Evolutionary conservation across 164 flowering plant genomes (phyloP).

Genomic region (Chloranthus sessilifolius): DNA sequence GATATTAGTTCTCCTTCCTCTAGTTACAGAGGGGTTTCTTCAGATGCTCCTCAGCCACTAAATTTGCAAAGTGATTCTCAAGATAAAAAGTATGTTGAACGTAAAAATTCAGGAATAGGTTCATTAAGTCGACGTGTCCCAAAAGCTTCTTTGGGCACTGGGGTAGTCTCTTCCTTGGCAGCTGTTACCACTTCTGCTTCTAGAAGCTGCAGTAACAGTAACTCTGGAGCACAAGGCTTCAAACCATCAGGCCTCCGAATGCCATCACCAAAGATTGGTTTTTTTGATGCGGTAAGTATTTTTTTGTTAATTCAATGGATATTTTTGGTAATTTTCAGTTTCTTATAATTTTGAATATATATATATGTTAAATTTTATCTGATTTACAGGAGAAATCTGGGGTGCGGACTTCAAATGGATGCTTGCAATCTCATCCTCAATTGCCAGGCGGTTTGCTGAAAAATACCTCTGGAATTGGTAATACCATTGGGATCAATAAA

Average conservation of each 20-base stretch:
- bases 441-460: slow-evolving; percentile 14
- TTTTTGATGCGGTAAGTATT: slow-evolving; percentile 95
- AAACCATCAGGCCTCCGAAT: slow-evolving; percentile 81
- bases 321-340: too few species aligned
- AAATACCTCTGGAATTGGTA: slow-evolving; percentile 16
- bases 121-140: slow-evolving; percentile 12
- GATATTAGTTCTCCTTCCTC: slow-evolving; percentile 18
- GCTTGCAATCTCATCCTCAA: slow-evolving; percentile 24
- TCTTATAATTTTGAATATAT: neutral
- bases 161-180: slow-evolving; percentile 22
- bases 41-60: slow-evolving; percentile 12
- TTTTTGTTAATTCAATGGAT: too few species aligned
- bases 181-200: slow-evolving; percentile 15
- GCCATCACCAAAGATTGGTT: slow-evolving; percentile 94
- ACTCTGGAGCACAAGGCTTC: slow-evolving; percentile 1
- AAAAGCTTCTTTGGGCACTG: slow-evolving; percentile 19
- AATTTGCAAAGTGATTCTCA: slow-evolving; percentile 14
- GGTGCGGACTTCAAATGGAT: slow-evolving; percentile 24
- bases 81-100: slow-evolving; percentile 2
- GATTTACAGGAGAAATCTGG: slow-evolving; percentile 20
- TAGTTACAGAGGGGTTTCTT: slow-evolving; percentile 11
- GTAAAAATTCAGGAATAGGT: neutral
- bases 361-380: neutral
- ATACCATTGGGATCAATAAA: slow-evolving; percentile 25
- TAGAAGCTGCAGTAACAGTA: slow-evolving; percentile 1